Conservation (phyloP, 768 basidiomycete species). For the Suillus bovinus region DNA sequence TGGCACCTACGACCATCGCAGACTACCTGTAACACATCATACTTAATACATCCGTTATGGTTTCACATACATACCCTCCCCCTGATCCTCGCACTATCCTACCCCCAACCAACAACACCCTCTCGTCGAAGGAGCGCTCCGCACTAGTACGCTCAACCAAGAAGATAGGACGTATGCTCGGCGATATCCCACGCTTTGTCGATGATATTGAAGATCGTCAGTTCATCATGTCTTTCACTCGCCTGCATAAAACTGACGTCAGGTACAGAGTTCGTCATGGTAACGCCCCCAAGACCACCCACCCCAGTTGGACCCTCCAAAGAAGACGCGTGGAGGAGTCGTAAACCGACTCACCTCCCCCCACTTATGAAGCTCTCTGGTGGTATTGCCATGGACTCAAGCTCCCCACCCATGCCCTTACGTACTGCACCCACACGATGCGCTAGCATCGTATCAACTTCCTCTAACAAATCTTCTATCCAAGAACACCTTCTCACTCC, state of each 20-base stretch:
- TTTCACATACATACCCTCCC: conserved; percentile 13
- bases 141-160: conserved; percentile 57
- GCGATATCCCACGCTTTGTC: conserved; percentile 57
- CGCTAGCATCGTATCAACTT: conserved; percentile 23
- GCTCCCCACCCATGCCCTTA: conserved; percentile 1
- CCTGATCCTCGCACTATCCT: conserved; percentile 39
- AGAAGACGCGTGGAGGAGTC: conserved; percentile 21
- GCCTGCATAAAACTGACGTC: not conserved
- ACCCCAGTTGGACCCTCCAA: conserved; percentile 14
- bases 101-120: conserved; percentile 59
- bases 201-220: conserved; percentile 31
- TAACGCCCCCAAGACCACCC: not conserved
- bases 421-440: conserved; percentile 16
- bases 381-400: conserved; percentile 10
- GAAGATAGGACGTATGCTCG: conserved; percentile 60
- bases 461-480: conserved; percentile 22
- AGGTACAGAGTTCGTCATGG: conserved; percentile 4
- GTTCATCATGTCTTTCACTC: not conserved
- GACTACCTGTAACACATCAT: conserved; percentile 7
- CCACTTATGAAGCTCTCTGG: conserved; percentile 25
- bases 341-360: conserved; percentile 29
- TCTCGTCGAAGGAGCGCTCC: conserved; percentile 51
- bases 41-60: conserved; percentile 14
- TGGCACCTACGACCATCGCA: conserved; percentile 23
- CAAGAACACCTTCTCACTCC: conserved; percentile 31